Percentiles rank a stretch among this genome's conserved stretches.
Evolutionary conservation across 140 eudicot species (phyloP).

Genomic region (Cichorium intybus): DNA sequence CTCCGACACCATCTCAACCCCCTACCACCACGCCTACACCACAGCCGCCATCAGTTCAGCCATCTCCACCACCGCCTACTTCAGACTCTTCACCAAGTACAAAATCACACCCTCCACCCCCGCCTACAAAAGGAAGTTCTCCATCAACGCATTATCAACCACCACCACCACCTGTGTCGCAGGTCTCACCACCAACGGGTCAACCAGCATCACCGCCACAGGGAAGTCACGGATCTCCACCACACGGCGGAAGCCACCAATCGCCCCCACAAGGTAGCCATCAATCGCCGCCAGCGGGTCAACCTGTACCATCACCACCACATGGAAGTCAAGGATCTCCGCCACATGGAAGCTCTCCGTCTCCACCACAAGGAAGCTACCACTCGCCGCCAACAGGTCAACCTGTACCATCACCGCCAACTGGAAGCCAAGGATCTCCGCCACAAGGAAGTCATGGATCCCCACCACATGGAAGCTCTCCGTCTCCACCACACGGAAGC

Average conservation of each 20-base stretch:
- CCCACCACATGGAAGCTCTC: neutral
- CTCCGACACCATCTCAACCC: constrained; percentile 7
- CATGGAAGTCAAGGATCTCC: neutral
- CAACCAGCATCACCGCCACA: constrained; percentile 26
- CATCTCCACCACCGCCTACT: constrained; percentile 39
- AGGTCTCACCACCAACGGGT: neutral
- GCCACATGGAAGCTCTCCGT: neutral
- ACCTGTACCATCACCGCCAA: constrained; percentile 4
- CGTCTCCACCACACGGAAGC: neutral
- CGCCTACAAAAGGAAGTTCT: neutral
- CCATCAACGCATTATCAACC: neutral
- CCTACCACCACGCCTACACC: constrained; percentile 8
- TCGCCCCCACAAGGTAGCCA: constrained; percentile 23
- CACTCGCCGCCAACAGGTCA: constrained; percentile 6
- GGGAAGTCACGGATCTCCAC: constrained; percentile 15
- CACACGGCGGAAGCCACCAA: constrained; percentile 26
- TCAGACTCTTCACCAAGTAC: constrained; percentile 37
- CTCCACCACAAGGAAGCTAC: neutral
- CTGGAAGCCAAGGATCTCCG: constrained; percentile 2
- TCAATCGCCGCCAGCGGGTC: constrained; percentile 21
- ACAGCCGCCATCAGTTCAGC: constrained; percentile 6
- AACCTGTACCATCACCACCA: constrained; percentile 23
- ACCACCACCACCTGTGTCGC: constrained; percentile 24
- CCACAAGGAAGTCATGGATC: constrained; percentile 11
- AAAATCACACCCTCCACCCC: constrained; percentile 48